Evolutionary conservation across 2,329 filamentous ascomycete species (phyloP), one percentile per base, ranked within the genome.

Genomic region (Dactylellina leptospora): DNA sequence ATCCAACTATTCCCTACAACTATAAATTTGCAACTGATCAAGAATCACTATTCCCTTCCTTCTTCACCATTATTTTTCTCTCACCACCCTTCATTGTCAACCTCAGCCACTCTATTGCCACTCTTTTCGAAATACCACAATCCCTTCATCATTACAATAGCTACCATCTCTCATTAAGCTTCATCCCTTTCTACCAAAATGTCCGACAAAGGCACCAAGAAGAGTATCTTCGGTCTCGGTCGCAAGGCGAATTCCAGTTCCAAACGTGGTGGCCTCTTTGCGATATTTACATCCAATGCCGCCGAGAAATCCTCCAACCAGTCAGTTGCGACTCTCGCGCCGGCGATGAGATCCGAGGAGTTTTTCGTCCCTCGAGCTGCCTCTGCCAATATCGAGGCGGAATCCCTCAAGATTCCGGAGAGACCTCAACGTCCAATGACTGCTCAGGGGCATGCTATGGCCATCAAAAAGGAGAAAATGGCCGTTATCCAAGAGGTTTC

Each of bases 381-480:
- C 16, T 53, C 48, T 20, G 48, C 48, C 28, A 53, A 38, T 23
- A 20, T 36, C n/a, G 48, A 53, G 16, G 48, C 48, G 6, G 18
- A 38, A 18, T 16, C 48, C 11, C 48, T n/a, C 11, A 18, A 9
- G 13, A 13, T 13, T 2, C 6, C 23, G 9, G 48, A 53, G 3
- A n/a, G 13, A 13, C 48, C 28, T 9, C 13, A 11, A 13, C 28
- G 48, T 23, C 48, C 48, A 3, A 18, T 25, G n/a, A 53, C 48
- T 2, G 28, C 48, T 11, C 48, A 53, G 18, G 27, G 28, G n/a
- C 13, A 53, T 20, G 22, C n/a, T 27, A 10, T 27, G 3, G 8
- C 47, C 22, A 18, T 22, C 16, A 38, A 13, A 4, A 28, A 23
- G 16, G 38, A 53, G 4, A 53, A 16, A 11, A 38, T 53, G 48